Evolutionary conservation across 305 asterid species (phyloP).

Genomic region (Solanum chacoense): DNA sequence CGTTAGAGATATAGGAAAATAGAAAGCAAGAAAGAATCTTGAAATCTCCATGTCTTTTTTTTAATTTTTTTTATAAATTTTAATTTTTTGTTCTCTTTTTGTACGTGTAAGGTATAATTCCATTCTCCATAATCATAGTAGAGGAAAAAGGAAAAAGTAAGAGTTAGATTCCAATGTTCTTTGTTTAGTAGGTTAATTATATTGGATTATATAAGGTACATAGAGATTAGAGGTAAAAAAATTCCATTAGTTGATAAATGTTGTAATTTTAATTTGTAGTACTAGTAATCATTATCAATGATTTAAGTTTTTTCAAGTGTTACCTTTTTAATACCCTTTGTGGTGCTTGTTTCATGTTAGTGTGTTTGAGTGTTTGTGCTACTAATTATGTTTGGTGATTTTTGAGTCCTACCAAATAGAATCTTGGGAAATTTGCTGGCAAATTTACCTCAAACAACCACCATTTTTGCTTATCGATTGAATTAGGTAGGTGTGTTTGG

Average conservation of each 20-base stretch:
- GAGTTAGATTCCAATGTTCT: conserved; percentile 21
- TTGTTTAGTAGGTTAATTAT: neutral
- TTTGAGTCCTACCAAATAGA: neutral
- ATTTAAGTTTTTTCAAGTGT: neutral
- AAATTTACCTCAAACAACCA: neutral
- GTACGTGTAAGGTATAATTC: conserved; percentile 6
- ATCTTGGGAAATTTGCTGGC: conserved; percentile 2
- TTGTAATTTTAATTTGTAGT: neutral
- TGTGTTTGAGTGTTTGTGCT: conserved; percentile 3
- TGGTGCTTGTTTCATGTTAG: conserved; percentile 6
- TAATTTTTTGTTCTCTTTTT: neutral
- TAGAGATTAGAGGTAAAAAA: neutral
- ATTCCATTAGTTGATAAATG: neutral
- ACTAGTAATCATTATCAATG: conserved; percentile 1
- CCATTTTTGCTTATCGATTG: neutral
- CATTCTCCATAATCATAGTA: conserved; percentile 4
- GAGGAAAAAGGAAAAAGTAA: conserved; percentile 10
- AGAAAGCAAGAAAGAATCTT: conserved; percentile 45
- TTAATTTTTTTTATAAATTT: neutral
- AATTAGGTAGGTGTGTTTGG: neutral
- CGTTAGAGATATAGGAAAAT: conserved; percentile 17
- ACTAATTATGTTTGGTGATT: neutral
- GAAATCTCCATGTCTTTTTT: conserved; percentile 15
- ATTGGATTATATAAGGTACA: conserved; percentile 3
- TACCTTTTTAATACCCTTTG: neutral